A percentile compares a stretch with the other conserved stretches of the same genome.
Conservation (phyloP, 805 yeast species). For the Sugiyamaella marilandica region DNA sequence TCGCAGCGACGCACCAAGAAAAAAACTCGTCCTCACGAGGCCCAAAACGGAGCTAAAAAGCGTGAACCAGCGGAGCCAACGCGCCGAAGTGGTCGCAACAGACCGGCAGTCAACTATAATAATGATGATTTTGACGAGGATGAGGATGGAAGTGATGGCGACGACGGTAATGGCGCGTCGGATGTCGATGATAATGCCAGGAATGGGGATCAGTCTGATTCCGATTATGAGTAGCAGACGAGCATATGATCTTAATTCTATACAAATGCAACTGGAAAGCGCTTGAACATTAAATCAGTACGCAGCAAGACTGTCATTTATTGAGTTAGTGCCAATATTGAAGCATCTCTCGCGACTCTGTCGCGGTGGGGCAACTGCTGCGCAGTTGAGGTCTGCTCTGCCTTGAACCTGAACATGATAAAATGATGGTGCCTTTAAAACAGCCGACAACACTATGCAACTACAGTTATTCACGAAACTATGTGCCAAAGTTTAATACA, state of each 20-base stretch:
- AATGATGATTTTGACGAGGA: conserved; percentile 20
- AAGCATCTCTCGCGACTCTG: neutral
- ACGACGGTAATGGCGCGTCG: conserved; percentile 16
- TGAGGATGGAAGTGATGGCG: conserved; percentile 20
- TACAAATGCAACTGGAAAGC: too few relatives aligned
- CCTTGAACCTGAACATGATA: too few relatives aligned
- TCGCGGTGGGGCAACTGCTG: too few relatives aligned
- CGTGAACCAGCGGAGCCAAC: conserved; percentile 19
- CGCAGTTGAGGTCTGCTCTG: neutral
- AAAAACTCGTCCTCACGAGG: neutral
- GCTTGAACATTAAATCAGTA: too few relatives aligned
- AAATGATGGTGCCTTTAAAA: too few relatives aligned
- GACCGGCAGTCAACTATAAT: conserved; percentile 13
- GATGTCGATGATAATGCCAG: neutral
- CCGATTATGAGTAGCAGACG: too few relatives aligned
- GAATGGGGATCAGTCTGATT: neutral
- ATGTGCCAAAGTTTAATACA: neutral
- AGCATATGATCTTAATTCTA: too few relatives aligned
- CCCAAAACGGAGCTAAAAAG: conserved; percentile 22
- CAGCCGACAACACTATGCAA: too few relatives aligned
- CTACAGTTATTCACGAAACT: too few relatives aligned
- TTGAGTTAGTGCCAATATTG: neutral
- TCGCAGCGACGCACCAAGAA: neutral
- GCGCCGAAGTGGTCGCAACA: conserved; percentile 21
- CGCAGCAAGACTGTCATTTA: too few relatives aligned